Conservation (phyloP, 805 yeast species). For the Cyberlindnera mycetangii region DNA sequence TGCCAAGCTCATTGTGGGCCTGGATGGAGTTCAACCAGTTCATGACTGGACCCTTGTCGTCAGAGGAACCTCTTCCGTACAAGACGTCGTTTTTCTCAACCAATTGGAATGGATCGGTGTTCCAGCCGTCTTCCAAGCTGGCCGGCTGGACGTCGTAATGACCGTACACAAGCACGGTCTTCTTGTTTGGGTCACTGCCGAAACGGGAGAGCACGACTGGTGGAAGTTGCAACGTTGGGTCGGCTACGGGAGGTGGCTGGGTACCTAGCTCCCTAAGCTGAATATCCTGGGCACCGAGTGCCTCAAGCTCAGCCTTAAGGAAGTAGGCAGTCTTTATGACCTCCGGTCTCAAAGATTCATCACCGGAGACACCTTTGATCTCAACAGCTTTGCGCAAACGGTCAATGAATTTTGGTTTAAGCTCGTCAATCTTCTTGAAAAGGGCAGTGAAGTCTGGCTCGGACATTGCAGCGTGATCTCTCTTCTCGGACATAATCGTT, state of each 20-base stretch:
- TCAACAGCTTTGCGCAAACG: conserved; percentile 83
- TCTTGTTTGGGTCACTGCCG: conserved; percentile 80
- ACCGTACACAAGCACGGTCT: conserved; percentile 89
- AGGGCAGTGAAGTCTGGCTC: conserved; percentile 20
- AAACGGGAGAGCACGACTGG: conserved; percentile 91
- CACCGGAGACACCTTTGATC: conserved; percentile 93
- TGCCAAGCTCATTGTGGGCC: conserved; percentile 81
- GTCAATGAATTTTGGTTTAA: conserved; percentile 70
- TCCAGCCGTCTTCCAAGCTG: conserved; percentile 88
- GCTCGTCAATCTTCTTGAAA: conserved; percentile 50
- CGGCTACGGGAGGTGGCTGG: conserved; percentile 88
- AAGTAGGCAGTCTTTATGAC: conserved; percentile 90
- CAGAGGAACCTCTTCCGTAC: conserved; percentile 93
- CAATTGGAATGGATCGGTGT: conserved; percentile 82
- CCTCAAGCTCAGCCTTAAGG: conserved; percentile 62
- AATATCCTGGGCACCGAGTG: conserved; percentile 79
- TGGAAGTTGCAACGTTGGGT: conserved; percentile 70
- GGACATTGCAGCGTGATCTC: conserved; percentile 17
- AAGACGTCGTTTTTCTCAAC: conserved; percentile 66
- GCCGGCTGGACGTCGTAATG: conserved; percentile 99
- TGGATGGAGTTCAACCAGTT: conserved; percentile 94
- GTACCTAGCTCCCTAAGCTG: conserved; percentile 78
- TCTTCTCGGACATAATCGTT: conserved; percentile 10
- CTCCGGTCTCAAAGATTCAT: conserved; percentile 81
- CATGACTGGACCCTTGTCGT: conserved; percentile 96